A percentile compares a stretch with the other conserved stretches of the same genome.
Evolutionary conservation across 495 filamentous ascomycete genomes (phyloP).

Genomic region (Podospora pseudopauciseta): DNA sequence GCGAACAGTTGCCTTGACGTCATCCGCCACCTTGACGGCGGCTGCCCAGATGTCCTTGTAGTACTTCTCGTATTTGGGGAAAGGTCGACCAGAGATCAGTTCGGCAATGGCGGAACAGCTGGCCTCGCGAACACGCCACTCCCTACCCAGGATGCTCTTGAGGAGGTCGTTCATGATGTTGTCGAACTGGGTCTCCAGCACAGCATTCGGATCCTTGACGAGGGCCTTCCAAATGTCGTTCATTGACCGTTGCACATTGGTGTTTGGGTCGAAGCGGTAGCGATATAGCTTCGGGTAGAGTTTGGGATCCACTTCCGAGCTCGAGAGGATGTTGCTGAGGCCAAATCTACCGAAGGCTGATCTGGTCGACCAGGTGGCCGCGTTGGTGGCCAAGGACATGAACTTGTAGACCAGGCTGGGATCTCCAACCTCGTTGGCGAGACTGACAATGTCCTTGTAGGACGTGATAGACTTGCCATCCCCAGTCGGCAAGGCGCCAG

Average conservation of each 20-base stretch:
- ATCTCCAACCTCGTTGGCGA: constrained; percentile 91
- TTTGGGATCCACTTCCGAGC: constrained; percentile 85
- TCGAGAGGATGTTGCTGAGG: constrained; percentile 83
- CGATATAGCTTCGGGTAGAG: constrained; percentile 92
- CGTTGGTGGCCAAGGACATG: constrained; percentile 92
- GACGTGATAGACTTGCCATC: constrained; percentile 86
- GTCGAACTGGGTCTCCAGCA: constrained; percentile 73
- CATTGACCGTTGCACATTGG: constrained; percentile 90
- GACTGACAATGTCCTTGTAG: constrained; percentile 90
- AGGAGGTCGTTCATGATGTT: constrained; percentile 81
- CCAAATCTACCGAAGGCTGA: constrained; percentile 94
- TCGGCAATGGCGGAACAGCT: constrained; percentile 88
- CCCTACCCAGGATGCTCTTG: constrained; percentile 77
- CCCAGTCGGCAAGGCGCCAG: constrained; percentile 86
- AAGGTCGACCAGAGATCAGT: constrained; percentile 68
- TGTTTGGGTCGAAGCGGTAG: constrained; percentile 91
- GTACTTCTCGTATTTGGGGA: constrained; percentile 77
- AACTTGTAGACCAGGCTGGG: constrained; percentile 93
- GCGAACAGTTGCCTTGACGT: constrained; percentile 89
- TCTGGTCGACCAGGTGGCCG: constrained; percentile 90
- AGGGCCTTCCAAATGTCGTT: constrained; percentile 93
- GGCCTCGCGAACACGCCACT: constrained; percentile 90
- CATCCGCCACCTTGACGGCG: constrained; percentile 82
- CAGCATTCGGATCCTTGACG: constrained; percentile 74
- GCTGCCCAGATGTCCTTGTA: constrained; percentile 78